Evolutionary conservation across 768 basidiomycete genomes (phyloP), one percentile per base, ranked within the genome.

Genomic region (Serpula lacrymans): DNA sequence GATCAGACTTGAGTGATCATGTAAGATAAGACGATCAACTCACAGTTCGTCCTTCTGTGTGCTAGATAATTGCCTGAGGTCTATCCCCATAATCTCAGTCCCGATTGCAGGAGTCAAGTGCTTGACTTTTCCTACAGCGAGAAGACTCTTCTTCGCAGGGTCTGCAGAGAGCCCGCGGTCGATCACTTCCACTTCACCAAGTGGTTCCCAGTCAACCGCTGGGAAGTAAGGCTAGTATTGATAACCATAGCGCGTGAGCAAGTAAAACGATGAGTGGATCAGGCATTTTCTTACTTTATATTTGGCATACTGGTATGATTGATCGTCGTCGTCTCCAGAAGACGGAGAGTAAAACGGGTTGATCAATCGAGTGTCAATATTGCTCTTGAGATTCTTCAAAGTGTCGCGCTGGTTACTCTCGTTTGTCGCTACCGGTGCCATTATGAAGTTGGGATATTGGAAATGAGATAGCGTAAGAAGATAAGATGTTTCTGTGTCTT

Each of bases 31-130:
- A 20, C 26, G 31, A 21, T 2, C 1, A 31, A 61, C 78, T 48
- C 48, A 87, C 84, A 89, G 69, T 52, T 90, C 88, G 53, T 90
- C 84, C 63, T 86, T 89, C 59, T 90, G 86, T 21, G 64, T 43
- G 42, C 73, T 67, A 2, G 80, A 71, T 7, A 89, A 67, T 51
- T 84, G 78, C 42, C 80, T 70, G 18, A 91, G 70, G 60, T 91
- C 86, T 46, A 90, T 65, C 6, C 87, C 88, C 4, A 64, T 55
- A 34, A 90, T 65, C 56, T 90, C 88, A 21, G 84, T 86, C 13
- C 87, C 88, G 49, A 90, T 82, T 26, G 72, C 67, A 2, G 82
- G 84, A 0, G 84, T 84, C 33, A 88, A 63, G 50, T 87, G 71
- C 45, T 69, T 74, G 37, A 88, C 77, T 55, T 81, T 85, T 41